Evolutionary conservation across 805 yeast genomes (phyloP), one percentile per base, ranked within the genome.

Genomic region (Zygosaccharomyces rouxii): DNA sequence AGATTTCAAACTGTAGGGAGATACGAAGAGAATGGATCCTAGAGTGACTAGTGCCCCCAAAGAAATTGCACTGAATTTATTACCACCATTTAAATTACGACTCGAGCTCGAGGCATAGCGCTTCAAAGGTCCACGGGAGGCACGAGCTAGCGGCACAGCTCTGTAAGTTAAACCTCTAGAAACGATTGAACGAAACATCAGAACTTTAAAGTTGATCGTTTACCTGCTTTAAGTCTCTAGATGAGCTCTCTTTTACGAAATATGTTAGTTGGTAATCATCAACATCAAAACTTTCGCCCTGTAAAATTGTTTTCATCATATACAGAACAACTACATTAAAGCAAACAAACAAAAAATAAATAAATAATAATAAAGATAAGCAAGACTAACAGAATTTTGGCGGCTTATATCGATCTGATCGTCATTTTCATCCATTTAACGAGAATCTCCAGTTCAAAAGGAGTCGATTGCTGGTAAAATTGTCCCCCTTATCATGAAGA

Each of bases 401-500:
- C 5, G 21, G 11, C 10, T 16, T 14, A 16, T 16, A 33, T 5
- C 11, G 37, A 33, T 16, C 14, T 7, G 16, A 3, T 7, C 16
- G 19, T 33, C 11, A 6, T 33, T 33, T 4, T 16, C 5, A 7
- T 14, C 11, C 14, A 6, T 7, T 33, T 14, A 16, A 9, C 19
- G 16, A 33, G 9, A 33, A 33, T 33, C 9, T 14, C 21, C 19
- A 16, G 37, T 7, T 0, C 6, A 33, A 33, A 6, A 33, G 21
- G 21, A 14, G 19, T 33, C 19, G 29, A 13, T 23, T 40, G 21
- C 19, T 26, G 11, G 14, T 25, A 13, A 22, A 19, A 40, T 9
- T 9, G 16, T 28, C 13, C 14, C 26, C 10, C 13, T 9, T 16
- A 23, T 26, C 35, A 94, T 94, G 99, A 89, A 89, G 77, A 78